phyloP scores from a whole-genome alignment of 2,329 filamentous ascomycete genomes.

The Lachnellula arida region DNA sequence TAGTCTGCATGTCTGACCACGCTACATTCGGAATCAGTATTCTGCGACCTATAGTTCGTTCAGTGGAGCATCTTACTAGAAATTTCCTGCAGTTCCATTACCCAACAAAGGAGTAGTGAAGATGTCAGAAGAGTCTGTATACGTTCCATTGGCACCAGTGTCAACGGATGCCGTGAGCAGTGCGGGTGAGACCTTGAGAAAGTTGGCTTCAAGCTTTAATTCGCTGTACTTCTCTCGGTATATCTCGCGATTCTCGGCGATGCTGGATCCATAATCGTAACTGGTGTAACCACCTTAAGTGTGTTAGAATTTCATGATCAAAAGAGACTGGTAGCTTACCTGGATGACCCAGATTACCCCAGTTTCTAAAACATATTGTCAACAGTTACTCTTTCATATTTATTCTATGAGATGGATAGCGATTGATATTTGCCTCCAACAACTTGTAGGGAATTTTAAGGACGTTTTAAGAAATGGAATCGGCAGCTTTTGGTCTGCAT shows the following conservation, averaged over 20 bases:
- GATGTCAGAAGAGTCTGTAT: slow-evolving; percentile 46
- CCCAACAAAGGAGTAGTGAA: slow-evolving; percentile 56
- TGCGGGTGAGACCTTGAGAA: slow-evolving; percentile 65
- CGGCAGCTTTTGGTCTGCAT: background rate
- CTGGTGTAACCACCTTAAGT: slow-evolving; percentile 54
- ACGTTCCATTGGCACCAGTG: slow-evolving; percentile 40
- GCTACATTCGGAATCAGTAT: background rate
- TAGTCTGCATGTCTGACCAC: slow-evolving; percentile 63
- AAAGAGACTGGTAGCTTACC: slow-evolving; percentile 4
- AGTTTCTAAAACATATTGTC: slow-evolving; percentile 46
- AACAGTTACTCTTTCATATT: background rate
- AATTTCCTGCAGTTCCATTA: slow-evolving; percentile 48
- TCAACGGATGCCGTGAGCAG: slow-evolving; percentile 59
- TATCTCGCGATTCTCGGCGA: slow-evolving; percentile 65
- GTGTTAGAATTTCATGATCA: background rate
- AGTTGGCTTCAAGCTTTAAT: slow-evolving; percentile 70
- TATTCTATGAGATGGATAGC: too few relatives aligned
- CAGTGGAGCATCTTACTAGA: slow-evolving; percentile 42
- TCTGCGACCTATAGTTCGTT: background rate
- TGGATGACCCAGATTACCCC: slow-evolving; percentile 72
- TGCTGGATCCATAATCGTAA: slow-evolving; percentile 55
- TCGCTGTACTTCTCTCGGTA: slow-evolving; percentile 74
- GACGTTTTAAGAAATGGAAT: too few relatives aligned
- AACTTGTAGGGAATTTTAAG: background rate
- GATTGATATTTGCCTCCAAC: background rate